Conservation (phyloP, 768 basidiomycete genomes). For the Russula emetica region DNA sequence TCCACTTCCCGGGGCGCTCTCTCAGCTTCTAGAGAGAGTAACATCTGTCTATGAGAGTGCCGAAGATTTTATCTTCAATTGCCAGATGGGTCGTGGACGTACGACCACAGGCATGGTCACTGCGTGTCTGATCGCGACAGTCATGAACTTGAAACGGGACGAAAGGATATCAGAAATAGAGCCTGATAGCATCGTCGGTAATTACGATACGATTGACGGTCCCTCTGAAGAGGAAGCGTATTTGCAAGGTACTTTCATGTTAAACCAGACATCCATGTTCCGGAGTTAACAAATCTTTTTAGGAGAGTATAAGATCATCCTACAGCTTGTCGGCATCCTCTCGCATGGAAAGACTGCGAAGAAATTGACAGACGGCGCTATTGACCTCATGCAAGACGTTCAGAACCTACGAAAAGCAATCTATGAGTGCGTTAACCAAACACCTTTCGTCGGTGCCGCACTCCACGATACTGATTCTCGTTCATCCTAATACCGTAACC, state of each 20-base stretch:
- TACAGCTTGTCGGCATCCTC: constrained; percentile 89
- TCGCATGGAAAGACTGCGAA: constrained; percentile 93
- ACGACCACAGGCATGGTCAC: constrained; percentile 97
- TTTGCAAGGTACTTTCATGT: constrained; percentile 57
- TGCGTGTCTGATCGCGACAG: constrained; percentile 79
- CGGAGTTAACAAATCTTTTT: constrained; percentile 7
- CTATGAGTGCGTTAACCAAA: constrained; percentile 64
- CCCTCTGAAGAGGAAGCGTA: constrained; percentile 87
- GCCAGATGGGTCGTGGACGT: constrained; percentile 89
- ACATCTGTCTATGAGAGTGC: constrained; percentile 50
- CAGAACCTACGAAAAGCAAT: constrained; percentile 95
- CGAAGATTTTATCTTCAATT: constrained; percentile 89
- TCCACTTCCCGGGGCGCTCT: constrained; percentile 83
- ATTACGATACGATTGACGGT: constrained; percentile 72
- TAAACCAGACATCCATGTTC: background rate
- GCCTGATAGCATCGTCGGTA: constrained; percentile 38
- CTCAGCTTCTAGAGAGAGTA: constrained; percentile 72
- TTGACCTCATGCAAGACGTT: constrained; percentile 93
- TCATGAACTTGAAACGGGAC: constrained; percentile 53
- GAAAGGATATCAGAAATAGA: constrained; percentile 38
- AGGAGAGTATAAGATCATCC: constrained; percentile 97
- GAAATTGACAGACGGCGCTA: constrained; percentile 77
- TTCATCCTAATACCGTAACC: background rate
- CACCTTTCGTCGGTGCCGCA: background rate
- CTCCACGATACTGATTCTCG: background rate